phyloP scores from a whole-genome alignment of 2,329 filamentous ascomycete genomes.

The Aquanectria penicillioides region DNA sequence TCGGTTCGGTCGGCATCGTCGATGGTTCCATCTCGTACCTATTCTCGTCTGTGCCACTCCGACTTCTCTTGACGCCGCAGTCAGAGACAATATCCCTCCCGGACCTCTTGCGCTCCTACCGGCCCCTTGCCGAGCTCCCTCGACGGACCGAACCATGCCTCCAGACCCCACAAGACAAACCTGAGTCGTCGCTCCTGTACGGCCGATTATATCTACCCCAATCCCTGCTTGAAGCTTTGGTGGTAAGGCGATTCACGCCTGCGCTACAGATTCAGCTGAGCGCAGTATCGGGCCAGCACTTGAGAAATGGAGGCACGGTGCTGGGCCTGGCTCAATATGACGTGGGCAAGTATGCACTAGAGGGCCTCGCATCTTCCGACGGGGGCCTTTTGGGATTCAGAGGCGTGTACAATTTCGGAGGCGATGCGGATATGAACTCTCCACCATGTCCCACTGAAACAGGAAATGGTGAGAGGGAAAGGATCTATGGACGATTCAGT shows the following conservation, averaged over 20 bases:
- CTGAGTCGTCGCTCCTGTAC: constrained; percentile 72
- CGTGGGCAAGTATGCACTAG: constrained; percentile 85
- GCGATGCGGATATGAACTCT: constrained; percentile 62
- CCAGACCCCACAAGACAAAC: constrained; percentile 42
- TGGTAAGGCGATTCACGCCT: constrained; percentile 81
- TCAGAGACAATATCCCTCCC: constrained; percentile 82
- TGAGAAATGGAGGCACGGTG: constrained; percentile 81
- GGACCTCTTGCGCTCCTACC: constrained; percentile 83
- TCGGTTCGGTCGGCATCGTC: constrained; percentile 89
- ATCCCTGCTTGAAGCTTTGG: constrained; percentile 86
- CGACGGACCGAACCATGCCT: constrained; percentile 38
- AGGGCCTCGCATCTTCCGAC: constrained; percentile 92
- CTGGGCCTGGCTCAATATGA: constrained; percentile 83
- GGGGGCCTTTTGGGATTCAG: constrained; percentile 88
- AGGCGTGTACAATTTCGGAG: constrained; percentile 94
- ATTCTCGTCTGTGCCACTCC: constrained; percentile 86
- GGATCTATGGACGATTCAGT: constrained; percentile 83
- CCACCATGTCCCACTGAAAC: constrained; percentile 30
- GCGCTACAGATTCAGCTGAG: constrained; percentile 83
- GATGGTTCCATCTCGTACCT: constrained; percentile 98
- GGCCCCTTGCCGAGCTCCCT: constrained; percentile 74
- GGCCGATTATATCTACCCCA: constrained; percentile 84
- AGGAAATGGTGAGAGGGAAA: constrained; percentile 59
- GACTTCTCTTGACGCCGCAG: constrained; percentile 69
- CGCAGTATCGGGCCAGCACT: constrained; percentile 75